A percentile compares a stretch with the other conserved stretches of the same genome.
phyloP scores from a whole-genome alignment of 139 green algal genomes.

The Chlorella sp. region DNA sequence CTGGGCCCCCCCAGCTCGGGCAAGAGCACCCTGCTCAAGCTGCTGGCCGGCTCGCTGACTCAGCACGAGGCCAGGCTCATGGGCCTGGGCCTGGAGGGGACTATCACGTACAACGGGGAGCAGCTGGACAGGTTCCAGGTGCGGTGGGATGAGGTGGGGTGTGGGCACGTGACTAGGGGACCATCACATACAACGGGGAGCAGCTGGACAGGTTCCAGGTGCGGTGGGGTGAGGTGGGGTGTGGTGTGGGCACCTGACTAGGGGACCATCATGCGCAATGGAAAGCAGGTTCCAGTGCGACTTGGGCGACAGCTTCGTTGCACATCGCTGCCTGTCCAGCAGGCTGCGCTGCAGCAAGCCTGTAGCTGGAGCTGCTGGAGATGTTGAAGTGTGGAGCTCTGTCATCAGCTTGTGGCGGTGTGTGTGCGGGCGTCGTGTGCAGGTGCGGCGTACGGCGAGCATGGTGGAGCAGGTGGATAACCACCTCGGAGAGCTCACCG shows the following conservation, averaged over 20 bases:
- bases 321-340: no score
- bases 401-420: no score
- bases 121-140: conserved; percentile 22
- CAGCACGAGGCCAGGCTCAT: background rate
- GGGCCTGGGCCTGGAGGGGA: background rate
- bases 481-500: conserved; percentile 14
- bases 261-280: conserved; percentile 9
- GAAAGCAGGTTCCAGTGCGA: conserved; percentile 26
- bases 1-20: conserved; percentile 57
- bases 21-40: conserved; percentile 48
- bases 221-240: no score
- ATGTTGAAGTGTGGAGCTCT: no score
- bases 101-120: conserved; percentile 17
- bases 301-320: no score
- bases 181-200: conserved; percentile 18
- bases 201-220: conserved; percentile 22
- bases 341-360: no score
- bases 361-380: no score
- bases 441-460: conserved; percentile 5
- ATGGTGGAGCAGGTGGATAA: conserved; percentile 11
- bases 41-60: conserved; percentile 34
- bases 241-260: no score
- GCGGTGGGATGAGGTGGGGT: no score
- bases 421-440: no score
- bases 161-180: no score